A percentile compares a stretch with the other conserved stretches of the same genome.
Conservation (phyloP, 257 asterid species). For the Scutellaria galericulata region DNA sequence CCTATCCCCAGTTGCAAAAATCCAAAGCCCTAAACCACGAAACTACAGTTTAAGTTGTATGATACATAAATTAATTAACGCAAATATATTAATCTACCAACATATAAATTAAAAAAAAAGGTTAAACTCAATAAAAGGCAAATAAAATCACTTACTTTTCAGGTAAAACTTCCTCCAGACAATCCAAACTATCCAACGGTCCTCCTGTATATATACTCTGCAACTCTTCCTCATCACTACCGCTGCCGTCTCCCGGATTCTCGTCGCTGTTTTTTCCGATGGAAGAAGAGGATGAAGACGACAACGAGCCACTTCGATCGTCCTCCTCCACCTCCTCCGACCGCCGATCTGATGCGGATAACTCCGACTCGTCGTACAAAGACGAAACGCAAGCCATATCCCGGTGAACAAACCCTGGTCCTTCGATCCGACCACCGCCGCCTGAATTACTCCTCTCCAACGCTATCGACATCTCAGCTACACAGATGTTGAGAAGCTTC, state of each 20-base stretch:
- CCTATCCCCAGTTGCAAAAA: background rate
- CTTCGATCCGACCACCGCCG: slow-evolving; percentile 47
- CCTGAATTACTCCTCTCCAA: slow-evolving; percentile 50
- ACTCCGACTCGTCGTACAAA: slow-evolving; percentile 42
- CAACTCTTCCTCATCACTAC: slow-evolving; percentile 55
- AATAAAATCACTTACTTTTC: slow-evolving; percentile 43
- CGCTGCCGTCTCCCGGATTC: slow-evolving; percentile 32
- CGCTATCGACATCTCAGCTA: slow-evolving; percentile 48
- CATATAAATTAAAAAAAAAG: background rate
- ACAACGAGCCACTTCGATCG: slow-evolving; percentile 36
- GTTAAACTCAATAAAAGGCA: too few species aligned
- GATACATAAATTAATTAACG: slow-evolving; percentile 10
- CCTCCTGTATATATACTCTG: slow-evolving; percentile 54
- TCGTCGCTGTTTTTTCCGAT: slow-evolving; percentile 60
- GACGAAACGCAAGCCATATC: slow-evolving; percentile 35
- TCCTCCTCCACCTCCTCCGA: slow-evolving; percentile 36
- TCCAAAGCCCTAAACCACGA: slow-evolving; percentile 32
- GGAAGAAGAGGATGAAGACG: slow-evolving; percentile 53
- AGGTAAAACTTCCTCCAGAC: slow-evolving; percentile 61
- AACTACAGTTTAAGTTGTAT: background rate
- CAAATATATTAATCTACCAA: background rate
- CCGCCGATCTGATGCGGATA: background rate
- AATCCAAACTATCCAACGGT: slow-evolving; percentile 51
- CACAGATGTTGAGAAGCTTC: slow-evolving; percentile 22
- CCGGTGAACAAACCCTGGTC: slow-evolving; percentile 44